Evolutionary conservation across 805 yeast species (phyloP).

Genomic region (Lipomyces chichibuensis): DNA sequence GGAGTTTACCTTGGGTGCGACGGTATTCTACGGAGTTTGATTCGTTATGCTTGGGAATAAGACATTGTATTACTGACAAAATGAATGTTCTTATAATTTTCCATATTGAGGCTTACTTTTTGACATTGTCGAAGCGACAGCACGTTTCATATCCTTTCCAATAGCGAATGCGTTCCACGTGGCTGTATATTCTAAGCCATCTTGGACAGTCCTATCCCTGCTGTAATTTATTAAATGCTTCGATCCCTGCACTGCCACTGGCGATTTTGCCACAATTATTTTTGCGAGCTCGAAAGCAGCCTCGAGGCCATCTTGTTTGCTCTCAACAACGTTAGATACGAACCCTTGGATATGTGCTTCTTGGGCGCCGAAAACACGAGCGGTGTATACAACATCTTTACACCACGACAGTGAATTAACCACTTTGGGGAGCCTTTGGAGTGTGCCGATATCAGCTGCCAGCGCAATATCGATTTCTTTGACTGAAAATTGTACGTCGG

Average conservation of each 20-base stretch:
- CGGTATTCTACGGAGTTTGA: neutral
- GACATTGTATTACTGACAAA: neutral
- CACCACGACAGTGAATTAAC: constrained; percentile 60
- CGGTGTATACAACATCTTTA: constrained; percentile 65
- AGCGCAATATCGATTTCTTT: constrained; percentile 74
- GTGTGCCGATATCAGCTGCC: constrained; percentile 77
- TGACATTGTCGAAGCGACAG: constrained; percentile 4
- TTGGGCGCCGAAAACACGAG: constrained; percentile 56
- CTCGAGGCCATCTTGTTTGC: constrained; percentile 54
- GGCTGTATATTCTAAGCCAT: constrained; percentile 59
- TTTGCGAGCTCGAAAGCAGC: constrained; percentile 56
- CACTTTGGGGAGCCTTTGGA: constrained; percentile 64
- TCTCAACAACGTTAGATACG: constrained; percentile 53
- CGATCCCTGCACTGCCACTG: constrained; percentile 68
- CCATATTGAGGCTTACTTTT: constrained; percentile 13
- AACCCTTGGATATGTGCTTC: constrained; percentile 63
- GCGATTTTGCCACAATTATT: constrained; percentile 52
- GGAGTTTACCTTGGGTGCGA: neutral
- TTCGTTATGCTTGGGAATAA: neutral
- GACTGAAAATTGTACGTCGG: constrained; percentile 58
- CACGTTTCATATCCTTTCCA: constrained; percentile 17
- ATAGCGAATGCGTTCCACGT: constrained; percentile 51
- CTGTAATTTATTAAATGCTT: constrained; percentile 57
- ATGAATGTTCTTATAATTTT: constrained; percentile 8
- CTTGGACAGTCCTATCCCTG: constrained; percentile 46